Base-by-base conservation (phyloP, 805 yeast species). In the Kregervanrija delftensis region DNA sequence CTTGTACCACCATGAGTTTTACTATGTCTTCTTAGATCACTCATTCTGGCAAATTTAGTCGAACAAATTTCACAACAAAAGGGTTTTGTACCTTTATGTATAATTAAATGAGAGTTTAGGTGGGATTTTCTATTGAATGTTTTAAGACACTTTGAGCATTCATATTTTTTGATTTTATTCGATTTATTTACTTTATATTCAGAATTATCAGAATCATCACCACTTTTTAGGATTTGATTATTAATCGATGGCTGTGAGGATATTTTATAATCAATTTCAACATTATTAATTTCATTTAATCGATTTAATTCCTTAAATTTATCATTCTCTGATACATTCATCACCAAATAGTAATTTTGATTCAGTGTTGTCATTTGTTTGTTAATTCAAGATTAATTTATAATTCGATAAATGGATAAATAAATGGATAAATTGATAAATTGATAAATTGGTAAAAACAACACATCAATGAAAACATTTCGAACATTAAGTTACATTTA, bases 21-120 rank as follows among this genome's bases (percentile, higher is more conserved):
- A 5, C 55, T 51, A 34, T 56, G 59, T 45, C 59, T 52, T 40
- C 58, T 42, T 33, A 56, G 38, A 34, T 56, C 58, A 41, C 54
- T 58, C 35, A 53, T 54, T 13, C 59, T 43, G 15, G 53, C 52
- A 45, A 56, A 56, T 11, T 58, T 52, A 34, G 47, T 52, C 4
- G 47, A 34, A 43, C 59, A 54, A 35, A 49, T 53, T 17, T 54
- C 57, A 37, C 59, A 56, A 35, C 53, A 55, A 36, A n/a, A 33
- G 9, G 41, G 46, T 9, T 39, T 28, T 15, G 6, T 9, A 10
- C 13, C 17, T 17, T 15, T n/a, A 17, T 12, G 38, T 36, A 28
- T 22, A 22, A 36, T 36, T 28, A 8, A 4, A 17, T 36, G 38
- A 16, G 38, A 36, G 10, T 22, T 36, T 16, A 36, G n/a, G 12